Evolutionary conservation across 2,329 filamentous ascomycete genomes (phyloP), one percentile per base, ranked within the genome.

Genomic region (Aspergillus transmontanensis): DNA sequence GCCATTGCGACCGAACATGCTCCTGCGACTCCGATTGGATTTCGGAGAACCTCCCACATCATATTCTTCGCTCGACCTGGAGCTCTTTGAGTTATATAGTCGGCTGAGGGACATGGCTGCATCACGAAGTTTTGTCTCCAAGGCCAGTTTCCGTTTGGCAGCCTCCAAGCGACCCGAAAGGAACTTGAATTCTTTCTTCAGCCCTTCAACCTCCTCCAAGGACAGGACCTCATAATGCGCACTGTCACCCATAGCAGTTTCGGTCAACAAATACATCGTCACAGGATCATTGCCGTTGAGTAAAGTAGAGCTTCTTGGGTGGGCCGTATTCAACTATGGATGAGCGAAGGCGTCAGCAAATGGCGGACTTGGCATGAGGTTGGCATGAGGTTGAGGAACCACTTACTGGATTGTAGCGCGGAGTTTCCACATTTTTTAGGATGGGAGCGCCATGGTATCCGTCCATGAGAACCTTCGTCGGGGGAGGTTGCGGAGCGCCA

Each of bases 91-190:
- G 10, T 87, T 87, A 74, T 96, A 93, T 34, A 99, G 83, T 71
- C 90, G 89, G 63, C 90, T 89, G 79, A 99, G 89, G 46, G 93
- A 96, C 67, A 90, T 87, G 12, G 95, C 93, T 1, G 95, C 95
- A 84, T 98, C 94, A 71, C 93, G 91, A 71, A 97, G 93, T 81
- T 98, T 99, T 60, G 89, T 91, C 77, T 99, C 95, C 53, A 98
- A 88, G 36, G 89, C 89, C 43, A 99, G 84, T 78, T 94, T 97
- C 64, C 92, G 87, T 68, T 90, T 88, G 23, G 92, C 89, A 43
- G 92, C 89, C 66, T 94, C 91, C 68, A 97, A 89, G n/a, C 92
- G 90, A 73, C 89, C 87, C 30, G 86, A 84, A 57, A 98, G 79
- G 41, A 87, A 83, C 63, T 88, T 86, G 66, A 89, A 87, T 81